phyloP scores from a whole-genome alignment of 1,284 basidiomycete species.

The Ustilago cynodontis region DNA sequence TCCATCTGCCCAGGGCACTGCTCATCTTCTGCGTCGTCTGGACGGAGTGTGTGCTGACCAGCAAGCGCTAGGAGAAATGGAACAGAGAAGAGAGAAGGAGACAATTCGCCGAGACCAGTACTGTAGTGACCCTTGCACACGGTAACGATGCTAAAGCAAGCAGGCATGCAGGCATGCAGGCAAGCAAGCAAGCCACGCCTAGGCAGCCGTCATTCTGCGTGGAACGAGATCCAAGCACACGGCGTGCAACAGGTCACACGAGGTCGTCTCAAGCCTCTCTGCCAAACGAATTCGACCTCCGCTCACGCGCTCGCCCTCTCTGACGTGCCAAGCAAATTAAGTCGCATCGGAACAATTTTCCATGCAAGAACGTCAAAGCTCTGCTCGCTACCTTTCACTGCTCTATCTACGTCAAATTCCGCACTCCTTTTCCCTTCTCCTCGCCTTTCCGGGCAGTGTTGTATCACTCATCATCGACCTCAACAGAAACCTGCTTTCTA shows the following conservation, averaged over 20 bases:
- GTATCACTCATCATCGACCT: background rate
- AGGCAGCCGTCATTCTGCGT: constrained; percentile 5
- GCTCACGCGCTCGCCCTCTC: constrained; percentile 22
- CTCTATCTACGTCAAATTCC: constrained; percentile 1
- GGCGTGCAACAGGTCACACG: background rate
- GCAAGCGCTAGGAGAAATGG: background rate
- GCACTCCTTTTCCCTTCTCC: background rate
- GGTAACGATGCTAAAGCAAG: background rate
- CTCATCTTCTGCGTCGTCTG: too few relatives aligned
- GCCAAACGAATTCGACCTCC: constrained; percentile 1
- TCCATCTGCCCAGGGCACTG: background rate
- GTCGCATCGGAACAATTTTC: constrained; percentile 21
- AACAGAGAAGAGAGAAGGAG: background rate
- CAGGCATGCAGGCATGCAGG: background rate
- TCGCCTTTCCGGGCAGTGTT: background rate
- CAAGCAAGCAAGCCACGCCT: constrained; percentile 6
- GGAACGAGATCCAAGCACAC: background rate
- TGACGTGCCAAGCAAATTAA: constrained; percentile 26
- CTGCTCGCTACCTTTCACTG: too few relatives aligned
- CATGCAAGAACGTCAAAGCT: background rate
- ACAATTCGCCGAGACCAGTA: background rate
- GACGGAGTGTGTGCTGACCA: too few relatives aligned
- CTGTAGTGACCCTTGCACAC: background rate
- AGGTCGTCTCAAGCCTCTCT: background rate
- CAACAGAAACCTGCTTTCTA: background rate